phyloP scores from a whole-genome alignment of 345 rosid species.

The Mangifera indica region DNA sequence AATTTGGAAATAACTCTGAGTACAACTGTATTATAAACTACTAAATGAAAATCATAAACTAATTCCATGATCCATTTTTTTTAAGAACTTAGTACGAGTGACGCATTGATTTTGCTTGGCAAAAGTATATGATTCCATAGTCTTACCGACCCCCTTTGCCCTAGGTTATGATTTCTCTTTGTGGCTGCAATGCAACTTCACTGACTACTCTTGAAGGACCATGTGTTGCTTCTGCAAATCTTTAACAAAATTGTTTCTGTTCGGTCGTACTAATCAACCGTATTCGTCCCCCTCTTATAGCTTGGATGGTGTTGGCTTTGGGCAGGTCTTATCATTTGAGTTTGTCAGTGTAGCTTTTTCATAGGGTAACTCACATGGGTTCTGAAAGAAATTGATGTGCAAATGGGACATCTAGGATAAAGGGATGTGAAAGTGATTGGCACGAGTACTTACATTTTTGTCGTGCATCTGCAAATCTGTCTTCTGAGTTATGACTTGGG shows the following conservation, averaged over 20 bases:
- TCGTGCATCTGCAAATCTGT: constrained; percentile 19
- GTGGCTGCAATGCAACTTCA: no score
- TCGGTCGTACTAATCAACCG: background rate
- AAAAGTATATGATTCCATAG: background rate
- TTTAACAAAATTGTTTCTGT: background rate
- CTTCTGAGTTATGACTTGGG: constrained; percentile 41
- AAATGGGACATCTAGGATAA: constrained; percentile 2
- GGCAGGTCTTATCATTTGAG: constrained; percentile 22
- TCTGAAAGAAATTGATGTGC: constrained; percentile 12
- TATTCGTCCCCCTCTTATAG: background rate
- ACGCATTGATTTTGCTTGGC: background rate
- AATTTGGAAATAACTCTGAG: no score
- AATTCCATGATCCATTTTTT: no score
- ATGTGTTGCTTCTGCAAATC: constrained; percentile 15
- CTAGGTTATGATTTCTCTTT: background rate
- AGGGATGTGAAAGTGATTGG: background rate
- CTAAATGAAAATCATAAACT: no score
- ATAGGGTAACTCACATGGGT: constrained; percentile 28
- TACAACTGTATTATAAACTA: no score
- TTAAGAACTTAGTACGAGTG: background rate
- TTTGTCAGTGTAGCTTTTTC: constrained; percentile 31
- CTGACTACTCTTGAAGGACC: background rate
- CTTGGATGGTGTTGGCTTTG: background rate
- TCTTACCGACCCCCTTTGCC: background rate
- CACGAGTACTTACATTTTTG: constrained; percentile 6